These are phyloP conservation scores for Cinnamomum micranthum DNA, from an alignment of 164 flowering plant species.

Conservation along the genomic window DNA sequence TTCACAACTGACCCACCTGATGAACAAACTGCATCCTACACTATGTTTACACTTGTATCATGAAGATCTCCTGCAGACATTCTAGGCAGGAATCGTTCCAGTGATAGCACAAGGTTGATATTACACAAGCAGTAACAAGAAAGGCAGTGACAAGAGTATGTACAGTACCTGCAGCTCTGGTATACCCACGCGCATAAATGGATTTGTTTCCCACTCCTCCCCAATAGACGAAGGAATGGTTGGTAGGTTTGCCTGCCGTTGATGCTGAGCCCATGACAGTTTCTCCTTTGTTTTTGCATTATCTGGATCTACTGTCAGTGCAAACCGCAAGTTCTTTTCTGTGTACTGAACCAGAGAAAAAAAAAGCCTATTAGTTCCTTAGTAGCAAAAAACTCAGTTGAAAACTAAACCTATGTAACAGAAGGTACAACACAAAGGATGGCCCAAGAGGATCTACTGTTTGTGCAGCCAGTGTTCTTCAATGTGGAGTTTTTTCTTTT, in stretches of 20 bases:
- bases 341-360: constrained; percentile 63
- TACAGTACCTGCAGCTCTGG: constrained; percentile 72
- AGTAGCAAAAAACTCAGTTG: background rate
- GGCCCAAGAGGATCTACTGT: background rate
- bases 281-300: constrained; percentile 63
- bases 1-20: too few species aligned
- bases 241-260: constrained; percentile 59
- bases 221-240: constrained; percentile 85
- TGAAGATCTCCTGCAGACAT: background rate
- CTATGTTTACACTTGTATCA: background rate
- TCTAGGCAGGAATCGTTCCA: background rate
- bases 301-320: constrained; percentile 74
- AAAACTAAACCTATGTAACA: background rate
- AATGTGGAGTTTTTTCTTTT: too few species aligned
- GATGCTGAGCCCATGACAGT: constrained; percentile 73
- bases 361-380: background rate
- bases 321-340: constrained; percentile 91
- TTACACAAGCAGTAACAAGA: background rate
- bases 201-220: constrained; percentile 86
- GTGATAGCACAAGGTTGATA: background rate
- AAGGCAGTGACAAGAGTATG: background rate
- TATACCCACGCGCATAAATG: constrained; percentile 80
- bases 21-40: background rate
- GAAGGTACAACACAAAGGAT: background rate
- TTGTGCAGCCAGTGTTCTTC: background rate